Conservation (phyloP, 495 filamentous ascomycete genomes). For the Trichodelitschia bisporula region DNA sequence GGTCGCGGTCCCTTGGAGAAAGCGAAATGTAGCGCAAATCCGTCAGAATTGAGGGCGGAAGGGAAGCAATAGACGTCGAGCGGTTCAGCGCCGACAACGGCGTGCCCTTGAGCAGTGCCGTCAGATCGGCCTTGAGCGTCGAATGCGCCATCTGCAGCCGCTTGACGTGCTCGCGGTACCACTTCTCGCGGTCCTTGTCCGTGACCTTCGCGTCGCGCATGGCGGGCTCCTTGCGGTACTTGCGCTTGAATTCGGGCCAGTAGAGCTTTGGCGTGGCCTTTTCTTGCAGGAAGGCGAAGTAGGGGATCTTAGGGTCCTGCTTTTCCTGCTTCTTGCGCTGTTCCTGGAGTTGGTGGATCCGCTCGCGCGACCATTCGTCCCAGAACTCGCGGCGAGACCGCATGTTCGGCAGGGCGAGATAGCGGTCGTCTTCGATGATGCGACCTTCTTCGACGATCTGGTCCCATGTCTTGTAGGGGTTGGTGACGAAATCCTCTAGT, state of each 20-base stretch:
- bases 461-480: slow-evolving; percentile 83
- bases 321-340: slow-evolving; percentile 54
- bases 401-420: slow-evolving; percentile 60
- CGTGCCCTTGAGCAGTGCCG: slow-evolving; percentile 43
- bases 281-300: slow-evolving; percentile 57
- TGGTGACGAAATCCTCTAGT: slow-evolving; percentile 56
- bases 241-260: slow-evolving; percentile 89
- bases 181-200: slow-evolving; percentile 79
- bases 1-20: slow-evolving; percentile 38
- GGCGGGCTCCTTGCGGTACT: slow-evolving; percentile 53
- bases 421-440: slow-evolving; percentile 65
- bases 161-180: slow-evolving; percentile 69
- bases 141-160: slow-evolving; percentile 51
- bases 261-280: slow-evolving; percentile 74
- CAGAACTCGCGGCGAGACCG: slow-evolving; percentile 59
- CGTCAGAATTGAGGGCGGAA: slow-evolving; percentile 42
- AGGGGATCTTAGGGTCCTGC: slow-evolving; percentile 64
- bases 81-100: slow-evolving; percentile 41
- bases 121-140: slow-evolving; percentile 55
- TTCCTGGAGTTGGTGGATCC: slow-evolving; percentile 43
- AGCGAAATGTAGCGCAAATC: slow-evolving; percentile 72
- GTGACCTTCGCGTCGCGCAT: slow-evolving; percentile 54
- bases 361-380: slow-evolving; percentile 52
- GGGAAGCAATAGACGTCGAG: slow-evolving; percentile 30
- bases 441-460: slow-evolving; percentile 58